Conservation (phyloP, 2,329 filamentous ascomycete genomes). For the Laburnicola sp. region DNA sequence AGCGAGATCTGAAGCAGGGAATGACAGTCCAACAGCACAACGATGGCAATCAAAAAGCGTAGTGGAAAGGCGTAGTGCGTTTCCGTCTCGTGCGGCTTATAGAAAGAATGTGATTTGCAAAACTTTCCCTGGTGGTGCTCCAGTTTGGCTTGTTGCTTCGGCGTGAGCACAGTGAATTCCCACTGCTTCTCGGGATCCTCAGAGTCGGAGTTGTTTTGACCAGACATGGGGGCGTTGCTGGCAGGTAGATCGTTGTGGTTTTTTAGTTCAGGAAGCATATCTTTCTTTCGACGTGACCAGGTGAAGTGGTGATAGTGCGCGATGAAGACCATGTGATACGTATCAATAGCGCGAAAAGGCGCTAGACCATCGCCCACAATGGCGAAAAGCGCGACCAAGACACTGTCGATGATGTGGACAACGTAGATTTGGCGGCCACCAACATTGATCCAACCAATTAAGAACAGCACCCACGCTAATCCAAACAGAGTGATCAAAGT, state of each 20-base stretch:
- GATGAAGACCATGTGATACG: slow-evolving; percentile 85
- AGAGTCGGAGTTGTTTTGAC: slow-evolving; percentile 42
- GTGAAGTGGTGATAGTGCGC: slow-evolving; percentile 70
- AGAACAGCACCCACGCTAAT: slow-evolving; percentile 85
- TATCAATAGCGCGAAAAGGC: slow-evolving; percentile 76
- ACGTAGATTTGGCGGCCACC: slow-evolving; percentile 68
- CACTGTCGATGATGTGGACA: slow-evolving; percentile 59
- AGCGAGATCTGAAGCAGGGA: slow-evolving; percentile 79
- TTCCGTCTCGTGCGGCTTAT: slow-evolving; percentile 83
- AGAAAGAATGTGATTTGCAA: slow-evolving; percentile 81
- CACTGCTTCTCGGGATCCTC: slow-evolving; percentile 42
- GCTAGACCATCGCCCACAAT: slow-evolving; percentile 65
- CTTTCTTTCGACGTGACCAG: slow-evolving; percentile 66
- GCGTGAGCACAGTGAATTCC: slow-evolving; percentile 65
- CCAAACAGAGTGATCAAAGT: slow-evolving; percentile 82
- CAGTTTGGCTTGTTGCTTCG: slow-evolving; percentile 68
- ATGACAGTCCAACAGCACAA: slow-evolving; percentile 78
- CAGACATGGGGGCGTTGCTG: slow-evolving; percentile 49
- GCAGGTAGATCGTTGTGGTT: slow-evolving; percentile 70
- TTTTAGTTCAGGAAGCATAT: slow-evolving; percentile 62
- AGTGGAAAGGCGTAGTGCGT: slow-evolving; percentile 82
- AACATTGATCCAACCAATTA: slow-evolving; percentile 87
- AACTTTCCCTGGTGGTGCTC: slow-evolving; percentile 80
- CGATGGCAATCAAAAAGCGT: slow-evolving; percentile 71
- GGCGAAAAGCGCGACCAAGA: slow-evolving; percentile 65